A percentile compares a stretch with the other conserved stretches of the same genome.
These are phyloP conservation scores for Rubroshorea leprosula DNA, from an alignment of 345 rosid genomes.

Conservation along the genomic window DNA sequence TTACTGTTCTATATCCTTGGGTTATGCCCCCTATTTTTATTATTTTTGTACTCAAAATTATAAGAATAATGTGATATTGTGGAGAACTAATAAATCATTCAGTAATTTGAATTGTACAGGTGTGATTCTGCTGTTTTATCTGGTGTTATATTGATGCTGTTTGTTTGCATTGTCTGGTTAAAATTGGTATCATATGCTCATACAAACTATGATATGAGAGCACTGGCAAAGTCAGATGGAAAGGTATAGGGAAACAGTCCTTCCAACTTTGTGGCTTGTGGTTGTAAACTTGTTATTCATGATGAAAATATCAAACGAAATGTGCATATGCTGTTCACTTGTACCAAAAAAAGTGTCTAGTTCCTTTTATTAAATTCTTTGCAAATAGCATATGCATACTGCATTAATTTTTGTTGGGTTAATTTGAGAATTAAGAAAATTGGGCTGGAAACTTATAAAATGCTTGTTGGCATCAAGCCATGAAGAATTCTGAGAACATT, in stretches of 20 bases:
- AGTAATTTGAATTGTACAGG: conserved; percentile 43
- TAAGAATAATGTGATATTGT: background rate
- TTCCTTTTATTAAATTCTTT: background rate
- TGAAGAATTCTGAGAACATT: background rate
- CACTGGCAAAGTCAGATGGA: conserved; percentile 46
- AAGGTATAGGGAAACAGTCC: conserved; percentile 39
- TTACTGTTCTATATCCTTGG: conserved; percentile 1
- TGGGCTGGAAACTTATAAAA: too few relatives aligned
- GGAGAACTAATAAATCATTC: background rate
- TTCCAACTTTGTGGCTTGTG: background rate
- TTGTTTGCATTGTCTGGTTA: conserved; percentile 92
- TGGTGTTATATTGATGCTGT: conserved; percentile 84
- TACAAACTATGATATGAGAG: conserved; percentile 79
- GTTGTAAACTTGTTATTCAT: background rate
- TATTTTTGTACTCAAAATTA: background rate
- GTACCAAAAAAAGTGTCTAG: background rate
- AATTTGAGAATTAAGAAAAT: too few relatives aligned
- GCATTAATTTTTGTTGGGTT: background rate
- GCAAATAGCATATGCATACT: background rate
- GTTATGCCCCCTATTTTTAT: background rate
- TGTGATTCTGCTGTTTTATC: conserved; percentile 89
- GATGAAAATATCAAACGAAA: background rate
- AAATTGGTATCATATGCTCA: conserved; percentile 94
- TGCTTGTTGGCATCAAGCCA: background rate
- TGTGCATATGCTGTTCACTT: background rate